A percentile compares a stretch with the other conserved stretches of the same genome.
Evolutionary conservation across 257 asterid species (phyloP).

Genomic region (Solanum tarapatanum): DNA sequence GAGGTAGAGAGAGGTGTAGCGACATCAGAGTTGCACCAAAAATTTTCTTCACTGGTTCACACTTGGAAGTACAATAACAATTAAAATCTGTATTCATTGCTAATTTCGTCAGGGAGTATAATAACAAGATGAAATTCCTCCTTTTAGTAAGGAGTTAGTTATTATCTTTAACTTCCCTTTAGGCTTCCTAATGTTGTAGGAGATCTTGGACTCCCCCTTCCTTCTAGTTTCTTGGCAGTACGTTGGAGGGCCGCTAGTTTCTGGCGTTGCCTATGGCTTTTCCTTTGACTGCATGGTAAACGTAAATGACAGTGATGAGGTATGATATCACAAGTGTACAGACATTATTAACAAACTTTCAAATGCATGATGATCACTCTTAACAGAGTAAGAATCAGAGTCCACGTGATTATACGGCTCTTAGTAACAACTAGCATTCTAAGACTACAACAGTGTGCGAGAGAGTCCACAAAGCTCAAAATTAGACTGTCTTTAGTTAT

Average conservation of each 20-base stretch:
- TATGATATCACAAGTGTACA: neutral
- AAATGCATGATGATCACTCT: neutral
- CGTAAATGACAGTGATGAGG: neutral
- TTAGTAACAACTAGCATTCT: neutral
- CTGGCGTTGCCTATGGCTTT: slow-evolving; percentile 39
- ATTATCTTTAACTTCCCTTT: slow-evolving; percentile 31
- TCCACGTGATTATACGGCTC: neutral
- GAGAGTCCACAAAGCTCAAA: neutral
- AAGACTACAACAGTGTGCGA: neutral
- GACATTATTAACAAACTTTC: neutral
- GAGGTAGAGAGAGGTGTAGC: neutral
- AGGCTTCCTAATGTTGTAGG: slow-evolving; percentile 24
- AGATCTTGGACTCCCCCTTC: slow-evolving; percentile 25
- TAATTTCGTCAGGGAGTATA: neutral
- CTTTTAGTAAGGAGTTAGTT: neutral
- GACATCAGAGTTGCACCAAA: neutral
- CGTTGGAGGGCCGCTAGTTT: slow-evolving; percentile 52
- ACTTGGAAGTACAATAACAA: neutral
- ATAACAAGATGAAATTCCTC: neutral
- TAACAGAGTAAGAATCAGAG: neutral
- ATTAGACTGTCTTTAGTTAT: neutral
- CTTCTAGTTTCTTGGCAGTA: slow-evolving; percentile 57
- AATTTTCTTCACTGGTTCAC: neutral
- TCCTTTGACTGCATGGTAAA: slow-evolving; percentile 48
- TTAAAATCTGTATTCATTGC: neutral